Conservation (phyloP, 768 basidiomycete species). For the Postia placenta region DNA sequence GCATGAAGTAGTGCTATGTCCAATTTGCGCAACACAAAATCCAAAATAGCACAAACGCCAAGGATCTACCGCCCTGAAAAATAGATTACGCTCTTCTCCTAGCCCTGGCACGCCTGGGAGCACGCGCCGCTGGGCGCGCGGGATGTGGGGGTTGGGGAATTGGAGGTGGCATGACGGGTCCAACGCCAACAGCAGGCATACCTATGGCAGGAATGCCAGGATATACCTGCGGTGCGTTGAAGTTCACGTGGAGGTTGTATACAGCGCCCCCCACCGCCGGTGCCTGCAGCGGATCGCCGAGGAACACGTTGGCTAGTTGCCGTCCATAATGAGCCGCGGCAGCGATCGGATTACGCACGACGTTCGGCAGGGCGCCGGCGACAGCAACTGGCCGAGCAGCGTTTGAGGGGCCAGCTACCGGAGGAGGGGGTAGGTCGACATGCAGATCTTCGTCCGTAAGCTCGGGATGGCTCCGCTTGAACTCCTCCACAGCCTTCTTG, state of each 20-base stretch:
- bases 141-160: too few relatives aligned
- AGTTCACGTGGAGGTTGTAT: slow-evolving; percentile 9
- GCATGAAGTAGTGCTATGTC: too few relatives aligned
- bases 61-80: too few relatives aligned
- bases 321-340: background rate
- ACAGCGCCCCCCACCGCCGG: slow-evolving; percentile 1
- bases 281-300: too few relatives aligned
- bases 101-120: too few relatives aligned
- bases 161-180: too few relatives aligned
- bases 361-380: background rate
- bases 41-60: too few relatives aligned
- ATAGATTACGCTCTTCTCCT: too few relatives aligned
- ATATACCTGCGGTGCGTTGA: background rate
- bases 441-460: slow-evolving; percentile 52
- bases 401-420: slow-evolving; percentile 19
- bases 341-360: background rate
- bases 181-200: too few relatives aligned
- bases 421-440: slow-evolving; percentile 51
- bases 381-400: background rate
- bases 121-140: too few relatives aligned
- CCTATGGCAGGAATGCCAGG: too few relatives aligned
- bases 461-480: slow-evolving; percentile 56
- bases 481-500: slow-evolving; percentile 58
- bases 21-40: too few relatives aligned
- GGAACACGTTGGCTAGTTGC: background rate